These are phyloP conservation scores for Durotheca rogersii DNA, from an alignment of 495 filamentous ascomycete species.

Conservation along the genomic window DNA sequence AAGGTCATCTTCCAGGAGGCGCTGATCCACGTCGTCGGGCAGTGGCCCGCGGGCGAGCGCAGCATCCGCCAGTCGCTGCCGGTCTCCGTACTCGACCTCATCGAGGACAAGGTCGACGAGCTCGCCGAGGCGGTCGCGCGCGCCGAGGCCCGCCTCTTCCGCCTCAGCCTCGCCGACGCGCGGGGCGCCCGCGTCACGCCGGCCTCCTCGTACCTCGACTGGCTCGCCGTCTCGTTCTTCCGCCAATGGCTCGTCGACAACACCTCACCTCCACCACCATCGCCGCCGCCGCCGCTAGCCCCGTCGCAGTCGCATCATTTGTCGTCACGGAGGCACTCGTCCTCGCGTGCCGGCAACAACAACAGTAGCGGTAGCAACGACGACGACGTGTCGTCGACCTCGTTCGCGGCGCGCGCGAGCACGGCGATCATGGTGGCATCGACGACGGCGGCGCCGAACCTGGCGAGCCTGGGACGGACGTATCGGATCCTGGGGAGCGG, in stretches of 20 bases:
- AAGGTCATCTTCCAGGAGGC: slow-evolving; percentile 89
- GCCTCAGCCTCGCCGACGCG: slow-evolving; percentile 74
- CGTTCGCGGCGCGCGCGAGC: too few relatives aligned
- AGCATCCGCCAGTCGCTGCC: slow-evolving; percentile 72
- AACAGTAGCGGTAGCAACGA: too few relatives aligned
- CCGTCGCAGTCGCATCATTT: slow-evolving; percentile 49
- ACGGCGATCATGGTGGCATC: slow-evolving; percentile 20
- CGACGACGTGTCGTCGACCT: slow-evolving; percentile 17
- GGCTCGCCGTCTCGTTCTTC: slow-evolving; percentile 82
- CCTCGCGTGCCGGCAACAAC: too few relatives aligned
- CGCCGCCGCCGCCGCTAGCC: slow-evolving; percentile 61
- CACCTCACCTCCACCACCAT: slow-evolving; percentile 66
- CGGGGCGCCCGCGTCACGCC: slow-evolving; percentile 79
- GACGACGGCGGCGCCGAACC: slow-evolving; percentile 31
- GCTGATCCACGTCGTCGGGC: slow-evolving; percentile 85
- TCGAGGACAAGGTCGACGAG: slow-evolving; percentile 88
- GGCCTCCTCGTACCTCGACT: slow-evolving; percentile 75
- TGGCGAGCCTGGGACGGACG: slow-evolving; percentile 61
- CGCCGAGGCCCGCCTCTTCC: slow-evolving; percentile 75
- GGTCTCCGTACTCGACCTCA: slow-evolving; percentile 74
- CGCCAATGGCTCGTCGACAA: slow-evolving; percentile 89
- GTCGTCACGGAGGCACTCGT: slow-evolving; percentile 11
- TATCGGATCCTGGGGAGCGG: slow-evolving; percentile 72
- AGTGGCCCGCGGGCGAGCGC: slow-evolving; percentile 79
- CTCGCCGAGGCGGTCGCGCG: slow-evolving; percentile 66